Conservation (phyloP, 2,329 filamentous ascomycete species). For the Colletotrichum sp. region DNA sequence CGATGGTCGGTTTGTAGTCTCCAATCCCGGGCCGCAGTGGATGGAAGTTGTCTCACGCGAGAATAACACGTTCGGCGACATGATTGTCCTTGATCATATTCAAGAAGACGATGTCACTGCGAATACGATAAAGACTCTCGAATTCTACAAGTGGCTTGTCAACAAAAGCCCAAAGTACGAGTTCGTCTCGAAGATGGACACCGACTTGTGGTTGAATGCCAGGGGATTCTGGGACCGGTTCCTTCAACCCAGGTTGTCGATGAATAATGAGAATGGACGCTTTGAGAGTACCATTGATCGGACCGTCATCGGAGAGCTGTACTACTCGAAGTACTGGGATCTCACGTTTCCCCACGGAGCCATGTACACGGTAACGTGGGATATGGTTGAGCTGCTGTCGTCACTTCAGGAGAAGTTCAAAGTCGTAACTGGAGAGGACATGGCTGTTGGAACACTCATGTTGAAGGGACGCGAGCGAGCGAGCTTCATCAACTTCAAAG, state of each 20-base stretch:
- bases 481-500: slow-evolving; percentile 32
- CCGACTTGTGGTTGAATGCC: slow-evolving; percentile 35
- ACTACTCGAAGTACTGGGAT: slow-evolving; percentile 26
- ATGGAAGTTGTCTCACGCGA: slow-evolving; percentile 28
- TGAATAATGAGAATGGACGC: slow-evolving; percentile 1
- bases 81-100: slow-evolving; percentile 36
- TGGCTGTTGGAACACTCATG: slow-evolving; percentile 32
- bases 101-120: slow-evolving; percentile 33
- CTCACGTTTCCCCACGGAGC: slow-evolving; percentile 34
- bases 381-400: slow-evolving; percentile 31
- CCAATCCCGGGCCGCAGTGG: slow-evolving; percentile 32
- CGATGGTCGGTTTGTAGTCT: slow-evolving; percentile 33
- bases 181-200: slow-evolving; percentile 37
- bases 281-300: slow-evolving; percentile 21
- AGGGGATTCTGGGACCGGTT: slow-evolving; percentile 34
- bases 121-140: slow-evolving; percentile 37
- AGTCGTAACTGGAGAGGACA: slow-evolving; percentile 34
- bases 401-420: slow-evolving; percentile 28
- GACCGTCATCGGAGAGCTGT: slow-evolving; percentile 34
- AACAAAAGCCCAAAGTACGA: slow-evolving; percentile 26
- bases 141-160: slow-evolving; percentile 36
- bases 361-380: slow-evolving; percentile 38
- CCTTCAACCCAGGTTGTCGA: slow-evolving; percentile 26
- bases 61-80: slow-evolving; percentile 36
- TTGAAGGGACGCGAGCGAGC: slow-evolving; percentile 26